Conservation (phyloP, 495 filamentous ascomycete genomes). For the Chaetomium tenue region DNA sequence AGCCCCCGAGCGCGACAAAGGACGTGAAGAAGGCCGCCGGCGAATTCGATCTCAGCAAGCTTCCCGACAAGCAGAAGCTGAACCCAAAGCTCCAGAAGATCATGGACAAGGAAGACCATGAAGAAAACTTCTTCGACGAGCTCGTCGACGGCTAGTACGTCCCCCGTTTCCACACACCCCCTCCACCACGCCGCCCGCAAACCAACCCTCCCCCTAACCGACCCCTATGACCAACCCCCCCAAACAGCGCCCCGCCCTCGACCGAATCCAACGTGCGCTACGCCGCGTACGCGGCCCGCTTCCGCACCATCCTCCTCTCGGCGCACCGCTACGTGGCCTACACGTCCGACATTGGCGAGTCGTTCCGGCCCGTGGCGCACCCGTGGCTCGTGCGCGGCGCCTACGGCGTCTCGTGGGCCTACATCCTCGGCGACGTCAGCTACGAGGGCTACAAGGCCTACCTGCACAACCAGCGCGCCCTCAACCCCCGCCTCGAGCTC, state of each 20-base stretch:
- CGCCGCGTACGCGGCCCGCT: constrained; percentile 82
- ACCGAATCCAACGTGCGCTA: constrained; percentile 86
- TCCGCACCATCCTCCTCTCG: constrained; percentile 83
- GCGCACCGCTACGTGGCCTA: constrained; percentile 97
- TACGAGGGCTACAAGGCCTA: constrained; percentile 97
- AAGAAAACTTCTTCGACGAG: constrained; percentile 76
- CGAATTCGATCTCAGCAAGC: constrained; percentile 47
- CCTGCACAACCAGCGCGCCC: constrained; percentile 65
- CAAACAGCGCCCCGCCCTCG: constrained; percentile 66
- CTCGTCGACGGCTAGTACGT: constrained; percentile 79
- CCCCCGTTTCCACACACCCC: constrained; percentile 32
- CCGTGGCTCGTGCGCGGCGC: constrained; percentile 75
- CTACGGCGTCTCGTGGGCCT: constrained; percentile 90
- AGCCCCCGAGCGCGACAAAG: constrained; percentile 22
- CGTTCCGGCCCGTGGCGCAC: constrained; percentile 90
- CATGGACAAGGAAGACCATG: constrained; percentile 60
- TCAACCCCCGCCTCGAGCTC: constrained; percentile 51
- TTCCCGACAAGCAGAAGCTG: constrained; percentile 60
- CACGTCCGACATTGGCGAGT: constrained; percentile 95
- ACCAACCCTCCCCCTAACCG: constrained; percentile 12
- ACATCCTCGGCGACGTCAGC: constrained; percentile 83
- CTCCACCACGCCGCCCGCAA: constrained; percentile 3
- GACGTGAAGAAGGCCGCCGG: constrained; percentile 25
- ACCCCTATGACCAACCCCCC: constrained; percentile 17
- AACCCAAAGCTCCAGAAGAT: constrained; percentile 68